Conservation (phyloP, 1,139 yeast species). For the Suhomyces chickasaworum region DNA sequence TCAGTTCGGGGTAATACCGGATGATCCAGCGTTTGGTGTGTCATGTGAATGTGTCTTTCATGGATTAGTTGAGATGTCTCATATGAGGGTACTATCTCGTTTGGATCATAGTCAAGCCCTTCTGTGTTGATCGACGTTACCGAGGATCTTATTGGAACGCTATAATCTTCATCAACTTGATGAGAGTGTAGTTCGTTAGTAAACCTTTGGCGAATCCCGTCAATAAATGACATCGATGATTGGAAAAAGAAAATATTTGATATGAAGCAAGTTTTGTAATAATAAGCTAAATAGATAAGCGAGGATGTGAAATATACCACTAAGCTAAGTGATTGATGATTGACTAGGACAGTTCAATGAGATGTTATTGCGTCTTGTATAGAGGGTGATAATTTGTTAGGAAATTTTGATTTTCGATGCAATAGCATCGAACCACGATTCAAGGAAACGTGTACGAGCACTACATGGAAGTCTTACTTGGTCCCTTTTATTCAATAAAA, state of each 20-base stretch:
- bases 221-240: constrained; percentile 18
- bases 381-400: neutral
- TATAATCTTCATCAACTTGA: constrained; percentile 41
- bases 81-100: constrained; percentile 47
- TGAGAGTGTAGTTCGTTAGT: constrained; percentile 35
- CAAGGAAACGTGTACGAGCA: neutral
- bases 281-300: neutral
- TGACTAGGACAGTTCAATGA: neutral
- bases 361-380: neutral
- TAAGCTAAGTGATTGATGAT: neutral
- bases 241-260: neutral
- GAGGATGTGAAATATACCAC: neutral
- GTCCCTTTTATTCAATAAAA: constrained; percentile 12
- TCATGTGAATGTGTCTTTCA: constrained; percentile 11
- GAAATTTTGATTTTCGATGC: constrained; percentile 4
- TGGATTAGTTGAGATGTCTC: constrained; percentile 47
- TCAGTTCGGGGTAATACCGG: constrained; percentile 10
- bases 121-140: neutral
- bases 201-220: constrained; percentile 32
- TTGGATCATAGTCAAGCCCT: constrained; percentile 29
- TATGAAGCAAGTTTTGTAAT: neutral
- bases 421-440: constrained; percentile 4
- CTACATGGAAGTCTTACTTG: neutral
- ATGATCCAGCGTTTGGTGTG: neutral
- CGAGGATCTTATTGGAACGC: constrained; percentile 18